Conservation (phyloP, 139 green algal species). For the Chlorella sp. region DNA sequence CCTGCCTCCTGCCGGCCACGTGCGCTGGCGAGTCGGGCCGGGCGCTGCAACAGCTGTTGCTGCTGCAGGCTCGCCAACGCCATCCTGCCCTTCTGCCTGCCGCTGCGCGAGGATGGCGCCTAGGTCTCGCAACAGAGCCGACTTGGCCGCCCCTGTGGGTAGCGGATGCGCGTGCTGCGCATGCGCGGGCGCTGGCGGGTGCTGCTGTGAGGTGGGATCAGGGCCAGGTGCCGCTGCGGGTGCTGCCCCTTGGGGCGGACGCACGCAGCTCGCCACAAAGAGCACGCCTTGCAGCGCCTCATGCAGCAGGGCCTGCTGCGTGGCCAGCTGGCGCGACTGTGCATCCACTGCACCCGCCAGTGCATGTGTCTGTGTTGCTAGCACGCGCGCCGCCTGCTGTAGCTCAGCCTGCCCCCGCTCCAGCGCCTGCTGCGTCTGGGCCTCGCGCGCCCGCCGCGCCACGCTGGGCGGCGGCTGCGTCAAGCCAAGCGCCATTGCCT, state of each 20-base stretch:
- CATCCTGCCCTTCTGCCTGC: too few relatives aligned
- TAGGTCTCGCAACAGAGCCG: too few relatives aligned
- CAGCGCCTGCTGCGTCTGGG: background rate
- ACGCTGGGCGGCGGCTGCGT: background rate
- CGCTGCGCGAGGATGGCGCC: too few relatives aligned
- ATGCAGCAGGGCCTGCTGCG: constrained; percentile 20
- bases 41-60: too few relatives aligned
- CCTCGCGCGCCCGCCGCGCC: background rate
- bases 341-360: background rate
- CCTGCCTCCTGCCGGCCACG: too few relatives aligned
- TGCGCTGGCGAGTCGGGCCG: too few relatives aligned
- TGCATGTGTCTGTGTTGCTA: background rate
- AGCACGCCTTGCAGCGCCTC: constrained; percentile 21
- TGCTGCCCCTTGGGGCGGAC: background rate
- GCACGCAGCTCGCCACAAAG: too few relatives aligned
- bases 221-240: background rate
- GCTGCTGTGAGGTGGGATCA: background rate
- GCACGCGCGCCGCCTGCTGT: background rate
- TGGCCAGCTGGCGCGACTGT: constrained; percentile 11
- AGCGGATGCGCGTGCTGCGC: background rate
- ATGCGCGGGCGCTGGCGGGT: background rate
- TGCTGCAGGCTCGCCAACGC: too few relatives aligned
- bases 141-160: too few relatives aligned
- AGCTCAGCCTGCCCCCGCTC: background rate
- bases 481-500: background rate